Percentiles rank a stretch among this genome's conserved stretches.
Conservation (phyloP, 116 monocot genomes). For the Posidonia oceanica region DNA sequence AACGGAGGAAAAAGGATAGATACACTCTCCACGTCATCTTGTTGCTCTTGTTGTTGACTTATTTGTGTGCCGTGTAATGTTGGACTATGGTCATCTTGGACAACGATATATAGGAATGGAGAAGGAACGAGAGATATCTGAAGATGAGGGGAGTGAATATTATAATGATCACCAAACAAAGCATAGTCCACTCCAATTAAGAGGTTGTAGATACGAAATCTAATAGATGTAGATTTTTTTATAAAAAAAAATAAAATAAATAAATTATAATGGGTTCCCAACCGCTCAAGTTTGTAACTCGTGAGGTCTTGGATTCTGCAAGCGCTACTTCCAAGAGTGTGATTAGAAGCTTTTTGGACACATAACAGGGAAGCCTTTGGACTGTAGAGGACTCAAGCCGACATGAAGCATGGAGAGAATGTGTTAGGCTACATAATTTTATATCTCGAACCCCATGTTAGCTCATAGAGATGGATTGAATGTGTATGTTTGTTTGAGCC, state of each 20-base stretch:
- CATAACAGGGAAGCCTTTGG: neutral
- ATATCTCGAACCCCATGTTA: neutral
- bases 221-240: too few relatives aligned
- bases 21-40: conserved; percentile 1
- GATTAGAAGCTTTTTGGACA: conserved; percentile 9
- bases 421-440: conserved; percentile 18
- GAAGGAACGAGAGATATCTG: neutral
- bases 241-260: too few relatives aligned
- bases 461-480: neutral
- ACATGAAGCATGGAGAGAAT: conserved; percentile 62
- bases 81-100: neutral
- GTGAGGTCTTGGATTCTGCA: conserved; percentile 23
- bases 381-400: conserved; percentile 14
- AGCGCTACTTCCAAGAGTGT: too few relatives aligned
- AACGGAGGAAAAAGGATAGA: conserved; percentile 8
- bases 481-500: neutral
- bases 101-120: neutral
- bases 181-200: too few relatives aligned
- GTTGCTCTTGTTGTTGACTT: neutral
- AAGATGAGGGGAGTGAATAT: too few relatives aligned
- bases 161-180: too few relatives aligned
- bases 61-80: conserved; percentile 7
- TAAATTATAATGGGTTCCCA: neutral
- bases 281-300: conserved; percentile 1
- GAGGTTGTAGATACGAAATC: too few relatives aligned